Base-by-base conservation (phyloP, 305 asterid species). In the Vinca major region DNA sequence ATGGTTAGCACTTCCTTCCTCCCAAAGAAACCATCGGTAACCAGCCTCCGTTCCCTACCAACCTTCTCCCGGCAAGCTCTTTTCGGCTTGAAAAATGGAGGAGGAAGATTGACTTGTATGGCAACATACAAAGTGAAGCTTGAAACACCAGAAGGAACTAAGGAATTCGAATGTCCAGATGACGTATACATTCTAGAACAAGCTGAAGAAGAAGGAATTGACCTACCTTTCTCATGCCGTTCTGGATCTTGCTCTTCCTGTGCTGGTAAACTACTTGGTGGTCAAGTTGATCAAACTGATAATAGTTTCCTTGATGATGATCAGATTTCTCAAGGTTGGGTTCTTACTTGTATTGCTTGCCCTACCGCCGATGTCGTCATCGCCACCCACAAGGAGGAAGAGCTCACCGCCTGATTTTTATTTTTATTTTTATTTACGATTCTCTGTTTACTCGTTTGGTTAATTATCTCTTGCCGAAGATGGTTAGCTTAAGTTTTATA, bases 161-260 rank as follows among this genome's bases (percentile, higher is more conserved):
- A 65, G 0, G 83, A 57, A 36, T 76, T 83, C 73, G 62, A 78
- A 0, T 80, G 88, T 80, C 78, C 78, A 0, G 81, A 75, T 17
- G 94, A 89, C 44, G 73, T 14, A 0, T 86, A 84, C 92, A 79
- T 91, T 72, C 85, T 91, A 4, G 96, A 91, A 68, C 52, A 50
- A 19, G 90, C 90, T 26, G 98, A 91, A 80, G 91, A 91, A 12
- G 4, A 1, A 0, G 96, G 95, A 0, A 2, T 62, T 3, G 98
- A 89, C 0, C 77, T 91, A 45, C 96, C 98, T 0, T 92, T 79
- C 87, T 86, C 96, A 0, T 89, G 96, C 92, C 85, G 96, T 62
- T 87, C 94, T 4, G 96, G 98, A 0, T 78, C 98, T 0, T 91
- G 96, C 85, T 92, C 96, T 56, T 79, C 92, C 11, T 92, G 96